Evolutionary conservation across 768 basidiomycete species (phyloP).

Genomic region (Imleria badia): DNA sequence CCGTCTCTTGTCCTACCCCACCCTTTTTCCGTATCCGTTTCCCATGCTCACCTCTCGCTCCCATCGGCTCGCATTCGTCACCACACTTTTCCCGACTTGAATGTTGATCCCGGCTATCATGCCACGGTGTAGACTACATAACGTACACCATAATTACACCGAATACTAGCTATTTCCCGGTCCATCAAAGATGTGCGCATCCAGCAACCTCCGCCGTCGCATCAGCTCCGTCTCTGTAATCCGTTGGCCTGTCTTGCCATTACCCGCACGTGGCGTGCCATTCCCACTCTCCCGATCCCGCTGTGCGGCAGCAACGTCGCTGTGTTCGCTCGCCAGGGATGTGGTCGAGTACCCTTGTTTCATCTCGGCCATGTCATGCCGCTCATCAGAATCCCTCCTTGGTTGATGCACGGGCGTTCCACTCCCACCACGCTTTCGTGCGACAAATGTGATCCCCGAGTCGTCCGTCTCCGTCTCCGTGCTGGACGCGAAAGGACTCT

Average conservation of each 20-base stretch:
- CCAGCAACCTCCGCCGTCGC: slow-evolving; percentile 72
- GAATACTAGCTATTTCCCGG: slow-evolving; percentile 4
- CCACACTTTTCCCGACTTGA: not conserved
- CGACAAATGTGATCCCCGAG: slow-evolving; percentile 66
- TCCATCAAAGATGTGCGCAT: slow-evolving; percentile 60
- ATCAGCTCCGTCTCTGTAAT: slow-evolving; percentile 81
- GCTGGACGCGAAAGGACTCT: slow-evolving; percentile 42
- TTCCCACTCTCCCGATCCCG: slow-evolving; percentile 29
- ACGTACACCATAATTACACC: not conserved
- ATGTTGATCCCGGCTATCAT: not conserved
- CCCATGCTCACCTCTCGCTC: not conserved
- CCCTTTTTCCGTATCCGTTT: not conserved
- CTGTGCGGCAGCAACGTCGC: slow-evolving; percentile 1
- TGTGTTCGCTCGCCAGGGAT: not conserved
- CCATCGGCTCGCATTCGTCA: not conserved
- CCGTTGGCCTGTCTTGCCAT: slow-evolving; percentile 57
- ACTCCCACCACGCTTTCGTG: slow-evolving; percentile 46
- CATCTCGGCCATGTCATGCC: slow-evolving; percentile 11
- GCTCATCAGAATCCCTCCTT: slow-evolving; percentile 22
- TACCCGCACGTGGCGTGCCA: slow-evolving; percentile 27
- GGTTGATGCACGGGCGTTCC: slow-evolving; percentile 26
- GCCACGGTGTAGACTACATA: slow-evolving; percentile 5
- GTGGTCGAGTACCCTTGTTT: slow-evolving; percentile 20
- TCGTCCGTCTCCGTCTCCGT: slow-evolving; percentile 77
- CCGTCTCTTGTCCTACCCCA: not conserved